Evolutionary conservation across 2,329 filamentous ascomycete species (phyloP).

Genomic region (Talaromyces marneffei): DNA sequence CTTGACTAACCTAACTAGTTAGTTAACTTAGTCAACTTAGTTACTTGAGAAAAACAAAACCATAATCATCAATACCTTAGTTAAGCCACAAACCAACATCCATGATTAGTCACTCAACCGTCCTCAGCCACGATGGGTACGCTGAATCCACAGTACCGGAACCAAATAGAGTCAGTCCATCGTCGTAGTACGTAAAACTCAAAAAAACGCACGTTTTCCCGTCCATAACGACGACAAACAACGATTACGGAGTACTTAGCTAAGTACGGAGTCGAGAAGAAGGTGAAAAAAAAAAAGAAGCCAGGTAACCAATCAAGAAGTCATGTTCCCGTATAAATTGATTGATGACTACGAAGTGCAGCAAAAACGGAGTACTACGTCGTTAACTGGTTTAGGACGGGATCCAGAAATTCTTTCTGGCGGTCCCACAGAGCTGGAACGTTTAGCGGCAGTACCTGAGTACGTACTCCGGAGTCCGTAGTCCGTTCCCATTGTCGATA

Average conservation of each 20-base stretch:
- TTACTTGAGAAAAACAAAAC: too few relatives aligned
- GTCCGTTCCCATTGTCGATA: too few relatives aligned
- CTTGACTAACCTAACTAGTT: too few relatives aligned
- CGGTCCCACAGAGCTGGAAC: conserved; percentile 5
- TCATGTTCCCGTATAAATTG: background rate
- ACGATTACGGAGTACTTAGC: too few relatives aligned
- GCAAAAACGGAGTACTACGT: background rate
- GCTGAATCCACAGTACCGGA: background rate
- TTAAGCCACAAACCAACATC: background rate
- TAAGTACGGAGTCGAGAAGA: too few relatives aligned
- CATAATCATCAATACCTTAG: background rate
- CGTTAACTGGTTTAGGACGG: too few relatives aligned
- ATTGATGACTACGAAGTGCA: background rate
- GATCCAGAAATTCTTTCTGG: background rate
- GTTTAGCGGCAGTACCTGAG: background rate
- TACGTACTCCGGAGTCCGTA: too few relatives aligned
- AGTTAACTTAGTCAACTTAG: too few relatives aligned
- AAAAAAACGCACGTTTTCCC: background rate
- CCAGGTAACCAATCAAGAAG: background rate
- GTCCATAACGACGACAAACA: too few relatives aligned
- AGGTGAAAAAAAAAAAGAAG: background rate
- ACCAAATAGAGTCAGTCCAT: background rate
- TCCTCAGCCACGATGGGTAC: background rate
- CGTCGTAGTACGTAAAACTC: background rate
- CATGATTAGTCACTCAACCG: background rate